Base-by-base conservation (phyloP, 495 filamentous ascomycete species). In the Penicillium flavigenum region DNA sequence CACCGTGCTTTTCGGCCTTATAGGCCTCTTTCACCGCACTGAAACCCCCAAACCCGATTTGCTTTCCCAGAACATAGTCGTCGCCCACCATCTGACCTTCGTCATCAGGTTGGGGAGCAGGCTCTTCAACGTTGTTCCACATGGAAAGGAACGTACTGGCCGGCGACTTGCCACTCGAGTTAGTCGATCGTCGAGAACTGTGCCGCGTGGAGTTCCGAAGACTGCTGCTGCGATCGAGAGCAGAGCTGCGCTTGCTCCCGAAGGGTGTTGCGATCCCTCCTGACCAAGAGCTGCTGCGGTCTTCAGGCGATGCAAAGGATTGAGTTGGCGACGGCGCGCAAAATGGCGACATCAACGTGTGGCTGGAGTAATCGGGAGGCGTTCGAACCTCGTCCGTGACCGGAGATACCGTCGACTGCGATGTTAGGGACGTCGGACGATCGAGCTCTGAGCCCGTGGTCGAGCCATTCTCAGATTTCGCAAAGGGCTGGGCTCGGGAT, bases 51-150 rank as follows among this genome's bases (percentile, higher is more conserved):
- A 74, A 83, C 36, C 86, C 88, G 42, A 91, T 83, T 48, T 86
- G 79, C 57, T 86, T 86, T 19, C 88, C 88, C 53, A 91, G 80
- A 27, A 90, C 85, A 65, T 91, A 90, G 46, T 86, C 81, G 29
- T 77, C 79, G 22, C 87, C 88, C 38, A 91, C 82, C 68, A 87
- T 85, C 66, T 90, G 87, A 1, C 88, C 88, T 68, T 89, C 88
- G 41, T 86, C 83, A 61, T 91, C 88, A 1, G 86, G 86, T 31
- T 76, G 68, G 5, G 74, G 61, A 11, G 70, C 64, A 22, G 76
- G 68, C 52, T 82, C 74, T 26, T 79, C 79, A 12, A 45, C 56
- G 32, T 61, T 74, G 62, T 65, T 73, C 75, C 81, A 89, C 67
- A 81, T 80, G 20, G 81, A 84, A 19, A 88, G 72, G 50, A 86